Evolutionary conservation across 2,329 filamentous ascomycete species (phyloP).

Genomic region (Ophiostoma fasciatum): DNA sequence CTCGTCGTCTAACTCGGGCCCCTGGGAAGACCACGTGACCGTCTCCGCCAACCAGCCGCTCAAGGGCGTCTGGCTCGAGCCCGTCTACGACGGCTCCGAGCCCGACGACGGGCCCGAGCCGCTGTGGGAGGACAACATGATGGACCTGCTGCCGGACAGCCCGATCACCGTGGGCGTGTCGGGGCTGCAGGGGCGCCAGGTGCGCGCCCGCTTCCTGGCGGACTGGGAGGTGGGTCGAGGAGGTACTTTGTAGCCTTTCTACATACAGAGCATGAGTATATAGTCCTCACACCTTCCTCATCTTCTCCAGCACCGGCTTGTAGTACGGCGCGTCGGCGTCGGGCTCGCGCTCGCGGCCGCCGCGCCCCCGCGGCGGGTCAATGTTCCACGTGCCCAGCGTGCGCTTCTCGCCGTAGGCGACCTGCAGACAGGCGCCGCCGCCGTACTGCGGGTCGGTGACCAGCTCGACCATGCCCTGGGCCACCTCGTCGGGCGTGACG

Average conservation of each 20-base stretch:
- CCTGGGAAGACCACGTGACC: neutral
- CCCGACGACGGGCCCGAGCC: neutral
- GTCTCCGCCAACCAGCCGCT: neutral
- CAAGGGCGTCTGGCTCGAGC: constrained; percentile 4
- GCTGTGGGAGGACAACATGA: constrained; percentile 5
- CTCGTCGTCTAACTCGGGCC: too few species aligned
- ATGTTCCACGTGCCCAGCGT: constrained; percentile 4
- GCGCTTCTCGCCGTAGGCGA: constrained; percentile 1
- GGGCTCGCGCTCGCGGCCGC: neutral
- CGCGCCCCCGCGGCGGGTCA: neutral
- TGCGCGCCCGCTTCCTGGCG: neutral
- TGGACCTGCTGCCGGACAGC: constrained; percentile 2
- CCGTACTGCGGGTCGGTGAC: constrained; percentile 1
- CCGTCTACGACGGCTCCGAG: constrained; percentile 2
- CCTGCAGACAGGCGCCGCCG: constrained; percentile 1
- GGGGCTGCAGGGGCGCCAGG: neutral
- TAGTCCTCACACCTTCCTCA: constrained; percentile 2
- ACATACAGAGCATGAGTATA: too few species aligned
- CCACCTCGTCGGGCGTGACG: constrained; percentile 2
- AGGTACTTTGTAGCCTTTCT: too few species aligned
- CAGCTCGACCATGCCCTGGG: constrained; percentile 1
- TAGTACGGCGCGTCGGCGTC: neutral
- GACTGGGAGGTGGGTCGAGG: constrained; percentile 2
- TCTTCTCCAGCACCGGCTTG: constrained; percentile 4
- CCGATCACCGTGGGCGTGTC: neutral